phyloP scores from a whole-genome alignment of 805 yeast species.

The Candida easanensis region DNA sequence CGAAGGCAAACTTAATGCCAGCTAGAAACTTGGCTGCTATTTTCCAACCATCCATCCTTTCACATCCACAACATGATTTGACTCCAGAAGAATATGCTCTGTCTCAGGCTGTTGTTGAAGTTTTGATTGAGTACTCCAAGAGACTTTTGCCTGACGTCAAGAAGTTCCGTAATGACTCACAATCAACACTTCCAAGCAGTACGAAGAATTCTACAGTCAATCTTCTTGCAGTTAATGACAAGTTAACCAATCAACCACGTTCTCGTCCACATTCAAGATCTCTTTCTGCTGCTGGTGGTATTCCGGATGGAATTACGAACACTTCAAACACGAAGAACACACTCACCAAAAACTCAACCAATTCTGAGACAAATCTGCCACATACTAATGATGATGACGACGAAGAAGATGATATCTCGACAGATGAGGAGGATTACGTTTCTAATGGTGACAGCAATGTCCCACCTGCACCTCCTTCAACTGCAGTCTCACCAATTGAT shows the following conservation, averaged over 20 bases:
- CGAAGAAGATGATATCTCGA: constrained; percentile 7
- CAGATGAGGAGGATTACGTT: constrained; percentile 10
- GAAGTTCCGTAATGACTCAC: constrained; percentile 23
- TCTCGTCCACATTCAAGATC: constrained; percentile 38
- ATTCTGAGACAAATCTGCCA: constrained; percentile 11
- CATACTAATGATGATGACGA: constrained; percentile 13
- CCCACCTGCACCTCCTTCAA: neutral
- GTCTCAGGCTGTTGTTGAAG: constrained; percentile 83
- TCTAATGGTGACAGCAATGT: neutral
- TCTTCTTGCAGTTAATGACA: constrained; percentile 17
- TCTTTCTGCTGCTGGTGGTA: constrained; percentile 44
- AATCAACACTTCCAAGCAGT: constrained; percentile 5
- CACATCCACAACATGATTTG: constrained; percentile 92
- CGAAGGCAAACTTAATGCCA: constrained; percentile 83
- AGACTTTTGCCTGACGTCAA: constrained; percentile 61
- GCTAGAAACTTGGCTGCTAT: constrained; percentile 92
- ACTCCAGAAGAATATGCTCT: constrained; percentile 88
- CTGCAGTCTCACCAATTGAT: constrained; percentile 9
- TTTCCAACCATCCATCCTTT: constrained; percentile 93
- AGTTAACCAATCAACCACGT: constrained; percentile 9
- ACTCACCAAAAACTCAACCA: constrained; percentile 4
- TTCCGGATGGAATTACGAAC: constrained; percentile 34
- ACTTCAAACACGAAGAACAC: constrained; percentile 5
- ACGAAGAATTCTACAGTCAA: constrained; percentile 19
- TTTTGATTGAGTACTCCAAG: constrained; percentile 82